phyloP scores from a whole-genome alignment of 2,329 filamentous ascomycete species.

The Claviceps sp. region DNA sequence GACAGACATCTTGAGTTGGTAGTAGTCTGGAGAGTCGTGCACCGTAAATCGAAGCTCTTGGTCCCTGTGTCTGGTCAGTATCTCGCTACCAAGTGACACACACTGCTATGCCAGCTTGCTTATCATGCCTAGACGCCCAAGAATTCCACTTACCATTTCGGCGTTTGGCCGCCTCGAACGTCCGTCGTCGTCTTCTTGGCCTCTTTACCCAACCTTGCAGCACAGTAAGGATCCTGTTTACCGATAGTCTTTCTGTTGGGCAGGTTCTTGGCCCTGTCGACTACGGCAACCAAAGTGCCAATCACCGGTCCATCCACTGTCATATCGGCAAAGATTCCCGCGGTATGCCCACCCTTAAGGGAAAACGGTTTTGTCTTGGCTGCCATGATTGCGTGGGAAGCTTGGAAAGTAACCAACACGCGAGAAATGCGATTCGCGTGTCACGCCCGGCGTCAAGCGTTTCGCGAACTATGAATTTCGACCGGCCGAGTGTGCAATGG shows the following conservation, averaged over 20 bases:
- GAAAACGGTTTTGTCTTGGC: conserved; percentile 40
- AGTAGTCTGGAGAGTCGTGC: conserved; percentile 93
- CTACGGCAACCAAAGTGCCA: conserved; percentile 79
- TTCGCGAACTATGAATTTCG: not conserved
- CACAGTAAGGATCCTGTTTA: conserved; percentile 96
- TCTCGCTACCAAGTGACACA: not conserved
- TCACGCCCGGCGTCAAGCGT: conserved; percentile 2
- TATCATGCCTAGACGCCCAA: too few species aligned
- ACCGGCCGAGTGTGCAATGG: not conserved
- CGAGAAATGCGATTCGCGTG: not conserved
- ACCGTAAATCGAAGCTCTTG: conserved; percentile 93
- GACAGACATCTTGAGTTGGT: conserved; percentile 84
- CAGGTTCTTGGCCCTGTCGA: conserved; percentile 92
- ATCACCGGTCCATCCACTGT: conserved; percentile 85
- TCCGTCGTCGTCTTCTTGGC: conserved; percentile 96
- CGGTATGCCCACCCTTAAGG: conserved; percentile 59
- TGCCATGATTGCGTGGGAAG: conserved; percentile 26
- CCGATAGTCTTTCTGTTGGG: conserved; percentile 95
- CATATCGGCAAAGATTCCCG: conserved; percentile 91
- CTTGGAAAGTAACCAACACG: not conserved
- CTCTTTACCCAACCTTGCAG: conserved; percentile 85
- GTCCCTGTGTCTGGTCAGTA: conserved; percentile 50
- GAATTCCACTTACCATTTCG: conserved; percentile 59
- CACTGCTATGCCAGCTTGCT: too few species aligned
- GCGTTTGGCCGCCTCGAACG: conserved; percentile 86